phyloP scores from a whole-genome alignment of 345 rosid species.

The Populus nigra region DNA sequence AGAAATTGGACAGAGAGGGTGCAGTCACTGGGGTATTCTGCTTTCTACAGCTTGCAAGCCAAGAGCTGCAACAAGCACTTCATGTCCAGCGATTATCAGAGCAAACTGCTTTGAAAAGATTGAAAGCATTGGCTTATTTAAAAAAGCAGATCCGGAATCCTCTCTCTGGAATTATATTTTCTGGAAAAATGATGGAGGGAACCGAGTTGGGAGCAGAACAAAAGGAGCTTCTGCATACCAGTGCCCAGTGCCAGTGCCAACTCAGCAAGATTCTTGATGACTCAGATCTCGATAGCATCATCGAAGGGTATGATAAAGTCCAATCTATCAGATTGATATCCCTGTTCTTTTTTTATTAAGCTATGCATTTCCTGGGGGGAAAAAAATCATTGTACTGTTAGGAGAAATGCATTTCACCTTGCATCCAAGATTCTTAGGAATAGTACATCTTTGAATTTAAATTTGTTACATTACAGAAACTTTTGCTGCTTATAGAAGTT shows the following conservation, averaged over 20 bases:
- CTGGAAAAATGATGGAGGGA: constrained; percentile 70
- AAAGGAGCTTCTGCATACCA: constrained; percentile 59
- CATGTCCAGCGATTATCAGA: constrained; percentile 83
- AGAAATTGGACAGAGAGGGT: constrained; percentile 76
- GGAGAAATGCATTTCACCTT: not conserved
- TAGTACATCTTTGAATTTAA: not conserved
- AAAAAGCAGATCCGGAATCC: constrained; percentile 84
- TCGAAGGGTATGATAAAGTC: constrained; percentile 59
- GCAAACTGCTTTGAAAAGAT: constrained; percentile 67
- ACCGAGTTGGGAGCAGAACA: constrained; percentile 75
- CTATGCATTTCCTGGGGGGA: not conserved
- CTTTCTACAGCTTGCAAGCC: constrained; percentile 94
- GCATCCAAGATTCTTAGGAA: not conserved
- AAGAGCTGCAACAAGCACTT: constrained; percentile 85
- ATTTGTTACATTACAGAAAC: not conserved
- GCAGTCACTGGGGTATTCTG: constrained; percentile 77
- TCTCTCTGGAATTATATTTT: constrained; percentile 67
- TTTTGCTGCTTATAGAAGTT: not conserved
- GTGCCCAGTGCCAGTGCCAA: constrained; percentile 79
- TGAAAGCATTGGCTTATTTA: constrained; percentile 71
- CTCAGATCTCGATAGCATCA: constrained; percentile 78
- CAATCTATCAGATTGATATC: not conserved
- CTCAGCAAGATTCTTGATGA: constrained; percentile 78
- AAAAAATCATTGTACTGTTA: not conserved
- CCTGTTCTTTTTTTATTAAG: not conserved